These are phyloP conservation scores for Trametes gibbosa DNA, from an alignment of 768 basidiomycete genomes.

Conservation along the genomic window DNA sequence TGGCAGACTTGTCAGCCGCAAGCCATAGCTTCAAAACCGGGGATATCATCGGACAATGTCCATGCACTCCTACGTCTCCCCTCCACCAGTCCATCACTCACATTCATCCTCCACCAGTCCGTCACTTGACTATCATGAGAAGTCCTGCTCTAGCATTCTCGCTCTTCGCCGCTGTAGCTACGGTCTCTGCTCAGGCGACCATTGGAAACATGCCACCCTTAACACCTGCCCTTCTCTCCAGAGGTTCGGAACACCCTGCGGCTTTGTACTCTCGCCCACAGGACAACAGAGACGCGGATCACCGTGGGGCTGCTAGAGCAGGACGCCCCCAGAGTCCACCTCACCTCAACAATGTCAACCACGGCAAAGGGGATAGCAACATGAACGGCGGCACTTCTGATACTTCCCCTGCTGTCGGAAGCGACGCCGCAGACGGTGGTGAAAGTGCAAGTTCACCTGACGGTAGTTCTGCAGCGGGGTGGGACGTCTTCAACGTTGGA, in stretches of 20 bases:
- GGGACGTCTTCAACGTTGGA: background rate
- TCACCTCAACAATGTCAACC: background rate
- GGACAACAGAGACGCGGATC: background rate
- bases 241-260: background rate
- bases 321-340: background rate
- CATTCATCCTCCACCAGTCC: background rate
- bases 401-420: conserved; percentile 4
- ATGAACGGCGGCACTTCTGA: conserved; percentile 10
- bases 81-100: background rate
- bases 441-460: background rate
- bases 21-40: background rate
- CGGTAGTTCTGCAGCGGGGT: background rate
- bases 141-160: conserved; percentile 24
- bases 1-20: background rate
- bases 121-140: conserved; percentile 14
- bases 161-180: conserved; percentile 23
- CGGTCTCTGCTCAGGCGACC: conserved; percentile 8
- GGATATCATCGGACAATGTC: background rate
- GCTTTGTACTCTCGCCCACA: background rate
- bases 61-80: background rate
- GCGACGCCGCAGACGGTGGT: conserved; percentile 6
- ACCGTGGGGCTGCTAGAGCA: background rate
- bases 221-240: too few relatives aligned
- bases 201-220: background rate
- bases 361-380: background rate